Percentiles rank a stretch among this genome's conserved stretches.
Conservation (phyloP, 257 asterid genomes). For the Lycium ferocissimum region DNA sequence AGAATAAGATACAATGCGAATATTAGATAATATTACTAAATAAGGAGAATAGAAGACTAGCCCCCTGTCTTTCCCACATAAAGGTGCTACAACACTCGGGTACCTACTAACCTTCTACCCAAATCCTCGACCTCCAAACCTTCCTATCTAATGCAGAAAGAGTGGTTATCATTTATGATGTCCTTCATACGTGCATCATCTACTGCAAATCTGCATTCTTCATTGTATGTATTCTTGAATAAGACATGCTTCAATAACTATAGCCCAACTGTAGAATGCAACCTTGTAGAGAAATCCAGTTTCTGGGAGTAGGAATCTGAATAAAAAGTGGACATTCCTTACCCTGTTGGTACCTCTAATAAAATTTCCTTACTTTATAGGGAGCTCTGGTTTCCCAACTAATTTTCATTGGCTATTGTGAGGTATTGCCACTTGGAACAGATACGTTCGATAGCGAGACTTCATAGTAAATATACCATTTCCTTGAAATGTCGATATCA, state of each 20-base stretch:
- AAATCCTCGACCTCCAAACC: no score
- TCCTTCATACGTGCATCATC: not conserved
- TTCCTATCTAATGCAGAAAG: not conserved
- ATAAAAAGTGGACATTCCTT: not conserved
- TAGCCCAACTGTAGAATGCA: not conserved
- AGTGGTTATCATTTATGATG: not conserved
- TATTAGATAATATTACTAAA: no score
- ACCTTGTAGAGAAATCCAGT: not conserved
- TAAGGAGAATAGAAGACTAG: no score
- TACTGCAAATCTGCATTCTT: not conserved
- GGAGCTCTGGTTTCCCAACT: slow-evolving; percentile 6
- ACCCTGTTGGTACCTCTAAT: not conserved
- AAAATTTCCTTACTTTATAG: not conserved
- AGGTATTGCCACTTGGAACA: not conserved
- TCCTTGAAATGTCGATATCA: not conserved
- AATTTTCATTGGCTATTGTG: not conserved
- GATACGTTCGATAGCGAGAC: not conserved
- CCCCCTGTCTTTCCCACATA: no score
- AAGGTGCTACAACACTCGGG: no score
- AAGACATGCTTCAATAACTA: slow-evolving; percentile 1
- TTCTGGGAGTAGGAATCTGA: not conserved
- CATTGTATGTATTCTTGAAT: not conserved
- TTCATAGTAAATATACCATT: not conserved
- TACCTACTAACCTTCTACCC: no score
- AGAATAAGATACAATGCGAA: no score